Base-by-base conservation (phyloP, 1,139 yeast species). In the Hansenula sp. region DNA sequence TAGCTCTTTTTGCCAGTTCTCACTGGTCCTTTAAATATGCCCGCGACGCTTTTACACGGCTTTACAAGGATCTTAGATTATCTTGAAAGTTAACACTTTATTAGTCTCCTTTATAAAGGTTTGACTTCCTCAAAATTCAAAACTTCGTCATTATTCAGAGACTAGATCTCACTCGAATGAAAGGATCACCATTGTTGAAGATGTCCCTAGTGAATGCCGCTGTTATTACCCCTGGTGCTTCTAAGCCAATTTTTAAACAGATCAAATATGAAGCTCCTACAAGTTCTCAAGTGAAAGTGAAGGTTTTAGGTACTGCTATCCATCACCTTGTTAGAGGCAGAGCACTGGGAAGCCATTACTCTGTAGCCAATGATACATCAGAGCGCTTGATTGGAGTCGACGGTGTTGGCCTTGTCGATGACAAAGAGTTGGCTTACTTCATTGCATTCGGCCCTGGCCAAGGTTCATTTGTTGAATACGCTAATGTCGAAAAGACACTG, bases 241-340 rank as follows among this genome's bases (percentile, higher is more conserved):
- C 28, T 3, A 19, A 17, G 12, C 34, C 24, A 2, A 8, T 11
- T 16, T 28, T 33, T 10, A 21, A 28, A 4, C 10, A 33, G 7
- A 10, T 17, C 13, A n/a, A 19, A 11, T 13, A 27, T 4, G 8
- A 12, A 5, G 32, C 13, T 15, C 37, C 35, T 5, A 7, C 38
- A 1, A 30, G 18, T 5, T 6, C 28, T 13, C 33, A 46, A 15
- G 17, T 40, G 5, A 40, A 35, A 12, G n/a, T 44, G 28, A 24
- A 35, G 15, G 44, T 44, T 6, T 29, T 37, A 10, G 41, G 28
- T 5, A 37, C 47, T 3, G 40, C 49, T 6, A 42, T 46, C 18
- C 47, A 46, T 33, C 49, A 46, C 25, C 17, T 46, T n/a, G 49
- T 46, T 7, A 33, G 42, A 16, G 34, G 38, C 1, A 44, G 47